Evolutionary conservation across 2,329 filamentous ascomycete species (phyloP).

Genomic region (Exophiala lecanii-corni): DNA sequence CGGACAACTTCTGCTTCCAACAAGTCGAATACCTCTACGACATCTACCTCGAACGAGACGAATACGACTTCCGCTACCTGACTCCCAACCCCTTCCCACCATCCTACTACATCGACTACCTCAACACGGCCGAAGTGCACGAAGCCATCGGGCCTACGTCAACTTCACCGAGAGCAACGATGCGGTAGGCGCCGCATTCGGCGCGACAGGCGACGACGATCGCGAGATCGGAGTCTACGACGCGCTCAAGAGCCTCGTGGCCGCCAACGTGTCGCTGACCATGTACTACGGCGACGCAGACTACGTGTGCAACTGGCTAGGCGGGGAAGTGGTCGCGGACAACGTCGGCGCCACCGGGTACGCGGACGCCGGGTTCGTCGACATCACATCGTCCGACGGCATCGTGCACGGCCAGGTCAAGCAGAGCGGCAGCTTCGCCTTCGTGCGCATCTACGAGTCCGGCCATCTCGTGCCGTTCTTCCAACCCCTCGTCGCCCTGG

Average conservation of each 20-base stretch:
- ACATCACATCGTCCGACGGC: conserved; percentile 35
- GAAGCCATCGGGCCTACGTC: conserved; percentile 47
- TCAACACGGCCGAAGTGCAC: conserved; percentile 45
- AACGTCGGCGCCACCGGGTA: conserved; percentile 41
- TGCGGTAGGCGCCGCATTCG: conserved; percentile 40
- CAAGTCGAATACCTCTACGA: conserved; percentile 53
- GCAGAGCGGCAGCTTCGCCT: conserved; percentile 43
- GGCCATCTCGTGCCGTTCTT: conserved; percentile 37
- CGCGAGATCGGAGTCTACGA: conserved; percentile 40
- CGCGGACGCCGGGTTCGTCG: conserved; percentile 34
- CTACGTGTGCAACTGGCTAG: conserved; percentile 32
- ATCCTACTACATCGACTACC: conserved; percentile 46
- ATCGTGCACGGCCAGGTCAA: conserved; percentile 51
- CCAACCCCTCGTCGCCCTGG: conserved; percentile 56
- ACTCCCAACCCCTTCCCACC: conserved; percentile 35
- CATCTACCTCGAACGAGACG: conserved; percentile 48
- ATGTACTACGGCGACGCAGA: conserved; percentile 33
- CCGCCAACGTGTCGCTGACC: conserved; percentile 35
- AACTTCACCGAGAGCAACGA: conserved; percentile 45
- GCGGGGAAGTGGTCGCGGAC: conserved; percentile 53
- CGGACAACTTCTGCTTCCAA: conserved; percentile 53
- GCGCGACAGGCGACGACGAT: conserved; percentile 42
- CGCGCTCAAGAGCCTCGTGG: conserved; percentile 40
- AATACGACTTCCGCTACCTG: conserved; percentile 45
- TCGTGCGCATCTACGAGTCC: conserved; percentile 37